A percentile compares a stretch with the other conserved stretches of the same genome.
Conservation (phyloP, 1,139 yeast species). For the Suzukiozyma palmioleophila region DNA sequence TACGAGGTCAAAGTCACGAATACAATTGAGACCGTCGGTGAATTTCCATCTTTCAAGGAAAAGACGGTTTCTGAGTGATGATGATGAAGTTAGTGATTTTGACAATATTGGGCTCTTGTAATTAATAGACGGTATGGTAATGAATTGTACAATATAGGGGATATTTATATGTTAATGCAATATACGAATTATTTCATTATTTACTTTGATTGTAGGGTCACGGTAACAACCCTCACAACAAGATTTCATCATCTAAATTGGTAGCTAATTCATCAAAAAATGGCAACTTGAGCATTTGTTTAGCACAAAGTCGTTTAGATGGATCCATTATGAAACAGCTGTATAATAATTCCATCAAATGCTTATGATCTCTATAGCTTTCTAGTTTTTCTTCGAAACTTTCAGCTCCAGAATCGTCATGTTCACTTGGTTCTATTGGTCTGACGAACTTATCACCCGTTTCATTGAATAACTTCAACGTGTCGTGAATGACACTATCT, state of each 20-base stretch:
- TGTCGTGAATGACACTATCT: conserved; percentile 38
- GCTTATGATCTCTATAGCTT: conserved; percentile 35
- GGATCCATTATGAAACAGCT: conserved; percentile 57
- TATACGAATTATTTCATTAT: neutral
- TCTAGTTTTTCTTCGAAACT: conserved; percentile 17
- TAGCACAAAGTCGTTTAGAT: conserved; percentile 50
- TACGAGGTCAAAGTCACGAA: neutral
- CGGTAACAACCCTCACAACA: conserved; percentile 14
- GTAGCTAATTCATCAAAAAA: conserved; percentile 43
- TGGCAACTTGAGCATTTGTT: conserved; percentile 49
- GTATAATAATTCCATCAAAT: conserved; percentile 51
- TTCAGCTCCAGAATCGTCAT: conserved; percentile 10
- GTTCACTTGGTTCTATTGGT: conserved; percentile 13
- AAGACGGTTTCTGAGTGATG: conserved; percentile 19
- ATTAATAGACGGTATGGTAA: neutral
- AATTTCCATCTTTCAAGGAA: conserved; percentile 10
- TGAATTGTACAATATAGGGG: neutral
- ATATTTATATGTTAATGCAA: conserved; percentile 1
- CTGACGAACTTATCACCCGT: conserved; percentile 23
- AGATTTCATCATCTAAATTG: conserved; percentile 35
- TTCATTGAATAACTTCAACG: conserved; percentile 27
- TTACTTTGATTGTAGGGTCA: neutral
- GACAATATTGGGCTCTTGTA: conserved; percentile 6
- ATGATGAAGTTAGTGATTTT: conserved; percentile 15
- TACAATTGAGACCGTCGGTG: conserved; percentile 2